Conservation (phyloP, 768 basidiomycete genomes). For the Panellus pusillus region DNA sequence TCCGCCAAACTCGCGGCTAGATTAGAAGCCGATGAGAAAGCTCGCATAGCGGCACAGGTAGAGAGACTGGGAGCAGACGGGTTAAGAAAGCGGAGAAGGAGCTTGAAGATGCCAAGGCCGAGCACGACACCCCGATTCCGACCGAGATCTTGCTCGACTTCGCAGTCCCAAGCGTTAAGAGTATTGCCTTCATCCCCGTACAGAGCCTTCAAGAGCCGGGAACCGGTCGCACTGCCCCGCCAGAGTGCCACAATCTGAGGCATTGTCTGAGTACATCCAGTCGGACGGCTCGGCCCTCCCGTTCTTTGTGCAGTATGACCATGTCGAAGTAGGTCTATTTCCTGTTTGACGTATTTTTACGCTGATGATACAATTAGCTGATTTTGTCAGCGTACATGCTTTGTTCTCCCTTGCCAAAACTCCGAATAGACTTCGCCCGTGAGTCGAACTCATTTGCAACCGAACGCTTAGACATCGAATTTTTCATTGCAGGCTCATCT, state of each 20-base stretch:
- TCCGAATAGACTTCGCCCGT: constrained; percentile 77
- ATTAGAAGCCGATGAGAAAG: constrained; percentile 80
- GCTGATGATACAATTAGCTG: constrained; percentile 54
- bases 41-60: constrained; percentile 69
- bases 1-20: constrained; percentile 80
- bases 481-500: constrained; percentile 57
- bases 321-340: constrained; percentile 69
- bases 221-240: constrained; percentile 39
- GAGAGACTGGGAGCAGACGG: constrained; percentile 77
- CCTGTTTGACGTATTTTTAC: constrained; percentile 1
- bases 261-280: constrained; percentile 63
- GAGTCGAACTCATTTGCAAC: constrained; percentile 26
- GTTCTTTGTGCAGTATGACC: constrained; percentile 92
- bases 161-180: constrained; percentile 88
- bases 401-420: constrained; percentile 76
- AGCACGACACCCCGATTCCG: constrained; percentile 84
- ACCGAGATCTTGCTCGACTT: constrained; percentile 77
- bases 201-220: constrained; percentile 63
- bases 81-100: constrained; percentile 65
- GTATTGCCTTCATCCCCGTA: constrained; percentile 89
- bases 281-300: constrained; percentile 68
- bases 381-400: constrained; percentile 83
- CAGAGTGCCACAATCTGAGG: constrained; percentile 30
- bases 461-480: not conserved
- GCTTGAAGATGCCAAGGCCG: constrained; percentile 80